These are phyloP conservation scores for Fusarium nodosum DNA, from an alignment of 2,329 filamentous ascomycete genomes.

Conservation along the genomic window DNA sequence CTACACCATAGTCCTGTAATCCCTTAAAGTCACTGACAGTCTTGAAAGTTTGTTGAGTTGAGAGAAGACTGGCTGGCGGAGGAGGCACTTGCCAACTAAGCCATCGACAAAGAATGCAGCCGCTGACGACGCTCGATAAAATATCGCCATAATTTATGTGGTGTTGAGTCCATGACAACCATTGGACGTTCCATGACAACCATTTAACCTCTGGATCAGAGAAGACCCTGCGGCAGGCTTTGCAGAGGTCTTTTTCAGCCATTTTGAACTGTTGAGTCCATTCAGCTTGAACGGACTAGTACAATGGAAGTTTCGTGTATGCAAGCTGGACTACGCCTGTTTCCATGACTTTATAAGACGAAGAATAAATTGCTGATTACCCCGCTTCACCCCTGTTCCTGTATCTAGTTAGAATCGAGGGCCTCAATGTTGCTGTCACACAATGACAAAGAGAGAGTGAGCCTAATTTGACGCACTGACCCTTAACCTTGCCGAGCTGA, in stretches of 20 bases:
- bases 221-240: neutral
- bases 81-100: neutral
- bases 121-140: neutral
- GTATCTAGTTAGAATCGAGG: too few relatives aligned
- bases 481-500: too few relatives aligned
- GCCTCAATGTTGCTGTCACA: too few relatives aligned
- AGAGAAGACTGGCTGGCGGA: accelerated
- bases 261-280: accelerated
- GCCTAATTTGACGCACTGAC: too few relatives aligned
- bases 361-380: too few relatives aligned
- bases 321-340: too few relatives aligned
- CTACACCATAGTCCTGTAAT: accelerated
- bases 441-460: too few relatives aligned
- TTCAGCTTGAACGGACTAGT: too few relatives aligned
- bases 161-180: neutral
- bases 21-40: neutral
- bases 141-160: neutral
- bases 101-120: neutral
- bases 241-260: neutral
- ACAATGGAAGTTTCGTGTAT: too few relatives aligned
- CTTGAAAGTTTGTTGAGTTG: neutral
- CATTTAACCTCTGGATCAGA: accelerated
- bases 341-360: too few relatives aligned
- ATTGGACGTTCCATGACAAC: too few relatives aligned
- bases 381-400: too few relatives aligned